A percentile compares a stretch with the other conserved stretches of the same genome.
phyloP scores from a whole-genome alignment of 2,329 filamentous ascomycete genomes.

The Aspergillus sp. region DNA sequence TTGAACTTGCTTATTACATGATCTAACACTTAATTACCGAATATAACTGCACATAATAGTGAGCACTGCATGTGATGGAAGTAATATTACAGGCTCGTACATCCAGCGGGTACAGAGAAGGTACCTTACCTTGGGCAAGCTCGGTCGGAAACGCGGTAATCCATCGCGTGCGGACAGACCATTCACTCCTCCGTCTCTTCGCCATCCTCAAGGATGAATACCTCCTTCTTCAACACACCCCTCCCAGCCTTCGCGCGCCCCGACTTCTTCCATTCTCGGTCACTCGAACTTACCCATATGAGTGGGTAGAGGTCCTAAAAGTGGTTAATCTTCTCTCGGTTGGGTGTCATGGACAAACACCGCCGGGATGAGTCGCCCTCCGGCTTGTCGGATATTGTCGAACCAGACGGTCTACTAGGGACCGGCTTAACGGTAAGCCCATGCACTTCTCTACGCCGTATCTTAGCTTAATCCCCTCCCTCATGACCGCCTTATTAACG shows the following conservation, averaged over 20 bases:
- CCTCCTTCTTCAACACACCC: not conserved
- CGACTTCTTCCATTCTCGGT: constrained; percentile 6
- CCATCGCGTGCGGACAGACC: constrained; percentile 25
- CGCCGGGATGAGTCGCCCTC: constrained; percentile 47
- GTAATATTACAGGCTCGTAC: constrained; percentile 2
- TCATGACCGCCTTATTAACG: not conserved
- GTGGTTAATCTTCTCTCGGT: constrained; percentile 13
- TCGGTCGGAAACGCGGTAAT: constrained; percentile 24
- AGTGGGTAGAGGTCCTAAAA: constrained; percentile 22
- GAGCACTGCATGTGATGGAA: not conserved
- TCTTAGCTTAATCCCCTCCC: not conserved
- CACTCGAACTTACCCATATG: constrained; percentile 22
- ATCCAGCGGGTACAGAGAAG: too few relatives aligned
- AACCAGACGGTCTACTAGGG: constrained; percentile 46
- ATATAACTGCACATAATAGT: too few relatives aligned
- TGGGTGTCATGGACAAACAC: constrained; percentile 41
- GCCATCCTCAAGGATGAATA: too few relatives aligned
- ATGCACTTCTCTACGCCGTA: not conserved
- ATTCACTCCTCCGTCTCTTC: not conserved
- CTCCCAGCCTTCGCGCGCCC: not conserved
- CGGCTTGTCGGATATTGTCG: constrained; percentile 39
- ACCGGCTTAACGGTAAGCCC: constrained; percentile 46
- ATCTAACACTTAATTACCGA: too few relatives aligned
- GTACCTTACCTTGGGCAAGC: not conserved
- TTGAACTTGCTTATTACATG: too few relatives aligned